A percentile compares a stretch with the other conserved stretches of the same genome.
Conservation (phyloP, 2,329 filamentous ascomycete species). For the Arthrinium phaeospermum region DNA sequence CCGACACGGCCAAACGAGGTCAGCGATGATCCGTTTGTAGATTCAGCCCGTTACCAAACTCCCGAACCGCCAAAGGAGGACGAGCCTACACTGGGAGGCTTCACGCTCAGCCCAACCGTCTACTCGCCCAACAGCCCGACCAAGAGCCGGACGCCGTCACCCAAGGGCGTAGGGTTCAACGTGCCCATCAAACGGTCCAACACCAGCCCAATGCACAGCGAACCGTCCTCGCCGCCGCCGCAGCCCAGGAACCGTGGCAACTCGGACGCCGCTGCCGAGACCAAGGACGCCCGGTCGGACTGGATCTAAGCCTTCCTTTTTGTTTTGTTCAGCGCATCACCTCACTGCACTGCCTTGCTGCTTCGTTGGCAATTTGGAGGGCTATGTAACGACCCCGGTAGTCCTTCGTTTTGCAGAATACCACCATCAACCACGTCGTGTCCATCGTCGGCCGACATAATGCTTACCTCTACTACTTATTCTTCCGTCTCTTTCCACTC, state of each 20-base stretch:
- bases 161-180: constrained; percentile 50
- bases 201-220: constrained; percentile 28
- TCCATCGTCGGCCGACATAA: constrained; percentile 4
- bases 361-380: constrained; percentile 5
- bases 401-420: constrained; percentile 12
- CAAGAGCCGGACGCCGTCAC: constrained; percentile 48
- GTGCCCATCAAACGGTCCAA: constrained; percentile 33
- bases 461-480: constrained; percentile 2
- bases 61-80: constrained; percentile 34
- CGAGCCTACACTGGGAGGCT: constrained; percentile 35
- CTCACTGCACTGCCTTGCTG: neutral
- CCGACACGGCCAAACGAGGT: constrained; percentile 20
- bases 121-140: constrained; percentile 53
- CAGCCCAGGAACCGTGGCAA: constrained; percentile 30
- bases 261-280: constrained; percentile 26
- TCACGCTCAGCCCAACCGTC: constrained; percentile 57
- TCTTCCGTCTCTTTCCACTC: constrained; percentile 13
- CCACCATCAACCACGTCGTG: constrained; percentile 3
- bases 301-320: constrained; percentile 33
- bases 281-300: constrained; percentile 28
- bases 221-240: constrained; percentile 11
- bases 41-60: constrained; percentile 41
- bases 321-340: neutral
- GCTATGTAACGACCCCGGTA: constrained; percentile 8
- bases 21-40: constrained; percentile 27